phyloP scores from a whole-genome alignment of 176 grass and related monocot species.

The Otatea glauca region DNA sequence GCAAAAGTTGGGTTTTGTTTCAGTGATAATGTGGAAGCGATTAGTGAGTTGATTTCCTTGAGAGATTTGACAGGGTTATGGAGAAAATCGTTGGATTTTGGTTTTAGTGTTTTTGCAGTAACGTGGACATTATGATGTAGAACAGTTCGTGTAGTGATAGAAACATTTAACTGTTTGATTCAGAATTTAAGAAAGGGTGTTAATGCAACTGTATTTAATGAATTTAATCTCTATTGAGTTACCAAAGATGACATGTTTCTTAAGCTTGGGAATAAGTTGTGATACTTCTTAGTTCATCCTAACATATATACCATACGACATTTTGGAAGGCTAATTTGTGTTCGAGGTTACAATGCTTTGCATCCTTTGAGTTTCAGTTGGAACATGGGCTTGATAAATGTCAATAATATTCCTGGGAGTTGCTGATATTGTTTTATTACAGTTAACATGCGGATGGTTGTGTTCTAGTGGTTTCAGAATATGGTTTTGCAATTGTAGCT shows the following conservation, averaged over 20 bases:
- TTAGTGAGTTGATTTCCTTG: not conserved
- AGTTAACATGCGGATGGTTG: constrained; percentile 5
- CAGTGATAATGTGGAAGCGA: not conserved
- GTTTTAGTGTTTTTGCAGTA: not conserved
- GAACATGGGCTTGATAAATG: not conserved
- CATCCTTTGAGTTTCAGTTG: not conserved
- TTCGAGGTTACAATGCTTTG: not conserved
- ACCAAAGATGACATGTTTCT: not conserved
- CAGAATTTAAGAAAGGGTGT: not conserved
- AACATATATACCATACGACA: not conserved
- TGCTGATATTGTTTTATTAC: constrained; percentile 20
- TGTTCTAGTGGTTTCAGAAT: constrained; percentile 6
- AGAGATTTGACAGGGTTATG: not conserved
- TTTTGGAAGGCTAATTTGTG: not conserved
- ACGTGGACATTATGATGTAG: not conserved
- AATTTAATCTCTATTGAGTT: constrained; percentile 10
- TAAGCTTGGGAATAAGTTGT: constrained; percentile 14
- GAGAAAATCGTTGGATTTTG: not conserved
- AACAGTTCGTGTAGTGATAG: not conserved
- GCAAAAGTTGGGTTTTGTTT: not conserved
- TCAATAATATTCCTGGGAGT: not conserved
- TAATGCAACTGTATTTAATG: constrained; percentile 1
- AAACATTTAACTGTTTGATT: not conserved
- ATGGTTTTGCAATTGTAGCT: not conserved
- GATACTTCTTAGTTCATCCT: not conserved